A percentile compares a stretch with the other conserved stretches of the same genome.
phyloP scores from a whole-genome alignment of 768 basidiomycete species.

The Ramaria sp. region DNA sequence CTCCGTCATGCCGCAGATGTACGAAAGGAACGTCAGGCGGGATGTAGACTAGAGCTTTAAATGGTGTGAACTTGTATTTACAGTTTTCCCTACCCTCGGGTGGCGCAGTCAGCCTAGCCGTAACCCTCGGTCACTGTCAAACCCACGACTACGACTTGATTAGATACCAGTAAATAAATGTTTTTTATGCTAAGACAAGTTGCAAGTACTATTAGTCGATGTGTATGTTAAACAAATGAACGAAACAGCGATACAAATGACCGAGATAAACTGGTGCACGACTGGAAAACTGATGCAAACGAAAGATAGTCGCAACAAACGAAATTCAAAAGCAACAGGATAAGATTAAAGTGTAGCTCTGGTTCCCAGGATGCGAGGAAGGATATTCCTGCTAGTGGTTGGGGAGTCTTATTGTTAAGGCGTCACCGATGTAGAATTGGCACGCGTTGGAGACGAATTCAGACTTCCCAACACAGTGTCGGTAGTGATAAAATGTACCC shows the following conservation, averaged over 20 bases:
- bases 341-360: no score
- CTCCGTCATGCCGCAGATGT: slow-evolving; percentile 23
- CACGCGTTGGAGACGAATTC: background rate
- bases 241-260: background rate
- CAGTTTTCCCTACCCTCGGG: no score
- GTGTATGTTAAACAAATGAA: background rate
- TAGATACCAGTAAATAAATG: slow-evolving; percentile 9
- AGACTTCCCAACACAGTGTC: slow-evolving; percentile 49
- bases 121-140: no score
- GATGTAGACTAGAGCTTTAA: slow-evolving; percentile 15
- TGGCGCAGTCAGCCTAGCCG: no score
- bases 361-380: background rate
- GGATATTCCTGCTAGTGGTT: background rate
- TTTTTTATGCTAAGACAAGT: background rate
- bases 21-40: slow-evolving; percentile 10
- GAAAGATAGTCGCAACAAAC: background rate
- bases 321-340: background rate
- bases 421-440: background rate
- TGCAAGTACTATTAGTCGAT: background rate
- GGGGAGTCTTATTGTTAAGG: background rate
- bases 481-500: slow-evolving; percentile 79
- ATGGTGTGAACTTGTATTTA: background rate
- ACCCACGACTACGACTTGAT: no score
- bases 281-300: background rate
- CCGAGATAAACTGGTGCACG: background rate